Evolutionary conservation across 2,329 filamentous ascomycete genomes (phyloP), one percentile per base, ranked within the genome.

Genomic region (Arachnomyces sp.): DNA sequence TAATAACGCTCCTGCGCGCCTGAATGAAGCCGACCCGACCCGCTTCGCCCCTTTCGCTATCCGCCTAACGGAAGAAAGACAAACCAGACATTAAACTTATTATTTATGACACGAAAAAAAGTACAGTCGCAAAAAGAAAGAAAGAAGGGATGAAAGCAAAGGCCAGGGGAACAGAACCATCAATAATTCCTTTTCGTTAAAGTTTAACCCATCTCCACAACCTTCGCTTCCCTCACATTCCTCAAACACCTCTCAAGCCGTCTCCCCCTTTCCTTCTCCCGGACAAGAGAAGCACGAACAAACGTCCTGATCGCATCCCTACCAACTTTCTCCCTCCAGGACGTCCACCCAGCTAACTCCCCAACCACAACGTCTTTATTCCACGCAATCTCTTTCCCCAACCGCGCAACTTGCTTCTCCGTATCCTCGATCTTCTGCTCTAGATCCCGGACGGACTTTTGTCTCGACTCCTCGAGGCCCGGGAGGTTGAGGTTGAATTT

Each of bases 331-430:
- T 87, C 85, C 55, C 94, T 80, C 67, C 88, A 77, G 31, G 93
- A 87, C 55, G 94, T 89, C 87, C 92, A 98, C 12, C 85, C 88
- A 1, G 92, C 92, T 41, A 98, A 63, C 65, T 98, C 92, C 2
- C 79, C 75, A 5, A 93, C 90, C 16, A 96, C 90, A 11, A 90
- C 87, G 61, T 93, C 86, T 65, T 95, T 90, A 35, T 89, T 94
- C 61, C 92, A 94, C 36, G 87, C 71, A 40, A 98, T 68, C 62
- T 98, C 92, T 38, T 78, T 78, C 0, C 82, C 81, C n/a, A 94
- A 64, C 32, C 79, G 76, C 14, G 81, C 76, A 8, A 85, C 75
- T 57, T 95, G 86, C 13, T 72, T 64, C 47, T 81, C 76, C 15
- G 77, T 78, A 47, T 81, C 79, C 11, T 77, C 73, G 29, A 86